Evolutionary conservation across 176 grass and related monocot species (phyloP).

Genomic region (Oryza meridionalis): DNA sequence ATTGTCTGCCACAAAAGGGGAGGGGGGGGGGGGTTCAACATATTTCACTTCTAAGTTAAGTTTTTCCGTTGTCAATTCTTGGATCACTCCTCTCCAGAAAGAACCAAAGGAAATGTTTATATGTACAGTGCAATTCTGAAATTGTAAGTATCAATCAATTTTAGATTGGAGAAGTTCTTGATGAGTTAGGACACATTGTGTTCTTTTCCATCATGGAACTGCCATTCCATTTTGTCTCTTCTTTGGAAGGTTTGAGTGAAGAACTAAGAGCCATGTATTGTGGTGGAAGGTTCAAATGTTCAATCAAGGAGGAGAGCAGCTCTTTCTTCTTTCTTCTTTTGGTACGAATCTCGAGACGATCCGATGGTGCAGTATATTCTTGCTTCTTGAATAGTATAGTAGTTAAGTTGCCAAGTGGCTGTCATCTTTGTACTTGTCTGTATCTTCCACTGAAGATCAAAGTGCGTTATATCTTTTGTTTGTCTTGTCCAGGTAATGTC

Average conservation of each 20-base stretch:
- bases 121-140: background rate
- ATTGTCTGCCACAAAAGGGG: too few species aligned
- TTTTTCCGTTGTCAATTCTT: background rate
- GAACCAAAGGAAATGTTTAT: background rate
- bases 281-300: slow-evolving; percentile 15
- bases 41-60: background rate
- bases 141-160: background rate
- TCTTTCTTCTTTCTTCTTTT: background rate
- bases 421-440: slow-evolving; percentile 1
- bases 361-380: background rate
- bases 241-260: background rate
- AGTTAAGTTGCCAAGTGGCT: background rate
- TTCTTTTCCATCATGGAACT: background rate
- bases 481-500: background rate
- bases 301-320: background rate
- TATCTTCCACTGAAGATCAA: slow-evolving; percentile 15
- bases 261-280: background rate
- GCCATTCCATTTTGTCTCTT: background rate
- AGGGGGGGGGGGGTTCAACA: background rate
- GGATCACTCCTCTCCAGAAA: background rate
- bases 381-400: background rate
- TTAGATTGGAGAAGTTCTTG: background rate
- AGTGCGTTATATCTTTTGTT: slow-evolving; percentile 2
- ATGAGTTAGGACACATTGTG: background rate
- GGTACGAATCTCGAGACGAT: background rate